Evolutionary conservation across 2,329 filamentous ascomycete genomes (phyloP).

Genomic region (Fusarium sp.): DNA sequence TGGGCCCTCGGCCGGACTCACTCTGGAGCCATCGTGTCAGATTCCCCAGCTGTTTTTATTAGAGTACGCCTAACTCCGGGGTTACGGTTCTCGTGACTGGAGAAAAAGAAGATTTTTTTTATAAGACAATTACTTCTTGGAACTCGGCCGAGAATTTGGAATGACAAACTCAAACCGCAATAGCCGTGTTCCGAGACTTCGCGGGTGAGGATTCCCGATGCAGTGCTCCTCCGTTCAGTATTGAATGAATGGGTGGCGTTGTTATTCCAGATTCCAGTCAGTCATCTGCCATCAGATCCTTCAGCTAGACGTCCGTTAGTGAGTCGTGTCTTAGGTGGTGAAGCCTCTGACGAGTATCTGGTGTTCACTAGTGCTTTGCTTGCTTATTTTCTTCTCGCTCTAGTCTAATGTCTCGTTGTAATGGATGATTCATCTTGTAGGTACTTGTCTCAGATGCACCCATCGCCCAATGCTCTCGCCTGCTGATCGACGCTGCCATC

Average conservation of each 20-base stretch:
- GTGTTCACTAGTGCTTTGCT: not conserved
- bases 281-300: constrained; percentile 14
- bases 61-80: constrained; percentile 26
- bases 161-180: constrained; percentile 3
- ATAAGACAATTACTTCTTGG: not conserved
- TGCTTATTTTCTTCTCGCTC: constrained; percentile 1
- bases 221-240: constrained; percentile 1
- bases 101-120: not conserved
- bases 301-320: constrained; percentile 2
- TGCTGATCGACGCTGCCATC: constrained; percentile 23
- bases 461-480: not conserved
- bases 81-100: constrained; percentile 28
- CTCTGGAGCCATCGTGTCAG: constrained; percentile 39
- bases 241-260: constrained; percentile 25
- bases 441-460: constrained; percentile 22
- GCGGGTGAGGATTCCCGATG: constrained; percentile 24
- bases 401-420: constrained; percentile 9
- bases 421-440: too few species aligned
- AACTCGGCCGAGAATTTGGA: constrained; percentile 33
- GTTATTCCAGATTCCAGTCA: constrained; percentile 27
- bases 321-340: too few species aligned
- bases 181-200: constrained; percentile 28
- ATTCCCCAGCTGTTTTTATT: constrained; percentile 25
- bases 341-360: constrained; percentile 8
- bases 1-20: constrained; percentile 37